Conservation (phyloP, 2,329 filamentous ascomycete species). For the Bipolaris sorokiniana region DNA sequence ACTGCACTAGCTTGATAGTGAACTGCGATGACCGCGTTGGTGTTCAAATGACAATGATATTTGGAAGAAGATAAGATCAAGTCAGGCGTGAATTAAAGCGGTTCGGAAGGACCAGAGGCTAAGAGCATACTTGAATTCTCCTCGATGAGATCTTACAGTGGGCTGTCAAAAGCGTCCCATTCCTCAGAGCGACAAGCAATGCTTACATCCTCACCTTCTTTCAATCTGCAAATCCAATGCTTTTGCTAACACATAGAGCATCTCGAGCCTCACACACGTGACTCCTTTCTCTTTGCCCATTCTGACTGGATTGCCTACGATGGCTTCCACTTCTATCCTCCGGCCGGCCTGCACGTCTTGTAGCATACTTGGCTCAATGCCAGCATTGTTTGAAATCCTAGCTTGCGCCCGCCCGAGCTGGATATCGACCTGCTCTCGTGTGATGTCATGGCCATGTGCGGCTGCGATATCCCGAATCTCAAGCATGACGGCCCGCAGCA, state of each 20-base stretch:
- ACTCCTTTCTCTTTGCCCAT: conserved; percentile 52
- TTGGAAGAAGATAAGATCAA: neutral
- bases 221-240: conserved; percentile 49
- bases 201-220: conserved; percentile 1
- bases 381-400: conserved; percentile 44
- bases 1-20: neutral
- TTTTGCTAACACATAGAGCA: conserved; percentile 55
- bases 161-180: too few species aligned
- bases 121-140: neutral
- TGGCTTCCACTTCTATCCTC: conserved; percentile 58
- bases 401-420: conserved; percentile 49
- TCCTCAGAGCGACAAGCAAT: neutral
- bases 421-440: conserved; percentile 45
- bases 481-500: conserved; percentile 53
- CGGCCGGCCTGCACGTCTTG: conserved; percentile 53
- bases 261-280: conserved; percentile 51
- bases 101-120: neutral
- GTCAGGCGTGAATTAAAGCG: neutral
- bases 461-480: conserved; percentile 54
- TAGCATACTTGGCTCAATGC: conserved; percentile 59
- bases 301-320: conserved; percentile 56
- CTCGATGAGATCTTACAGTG: neutral
- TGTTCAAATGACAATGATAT: neutral
- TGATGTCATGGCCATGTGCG: conserved; percentile 50
- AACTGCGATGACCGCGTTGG: neutral